Conservation (phyloP, 306 rosid species). For the Carpinus viminea region DNA sequence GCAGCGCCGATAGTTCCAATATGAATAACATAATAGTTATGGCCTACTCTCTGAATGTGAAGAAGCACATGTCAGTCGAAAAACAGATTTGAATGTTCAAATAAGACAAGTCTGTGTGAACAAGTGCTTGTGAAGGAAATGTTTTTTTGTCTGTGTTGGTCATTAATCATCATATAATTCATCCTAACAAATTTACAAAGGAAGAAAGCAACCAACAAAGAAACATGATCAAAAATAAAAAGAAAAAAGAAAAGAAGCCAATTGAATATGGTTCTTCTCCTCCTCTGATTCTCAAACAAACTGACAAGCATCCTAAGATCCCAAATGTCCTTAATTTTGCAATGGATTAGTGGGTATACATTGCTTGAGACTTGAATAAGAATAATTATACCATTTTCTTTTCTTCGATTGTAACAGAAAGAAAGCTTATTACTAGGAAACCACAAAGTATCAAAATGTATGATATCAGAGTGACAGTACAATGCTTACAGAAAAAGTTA, state of each 20-base stretch:
- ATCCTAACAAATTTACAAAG: slow-evolving; percentile 16
- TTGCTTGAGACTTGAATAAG: not conserved
- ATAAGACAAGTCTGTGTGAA: not conserved
- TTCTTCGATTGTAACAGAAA: not conserved
- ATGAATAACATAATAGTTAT: not conserved
- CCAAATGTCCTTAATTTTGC: not conserved
- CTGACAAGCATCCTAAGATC: slow-evolving; percentile 13
- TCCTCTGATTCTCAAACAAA: slow-evolving; percentile 7
- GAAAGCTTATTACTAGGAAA: slow-evolving; percentile 14
- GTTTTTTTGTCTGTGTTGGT: not conserved
- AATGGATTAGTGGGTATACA: not conserved
- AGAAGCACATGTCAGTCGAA: not conserved
- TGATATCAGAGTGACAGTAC: slow-evolving; percentile 25
- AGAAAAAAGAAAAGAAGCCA: slow-evolving; percentile 10
- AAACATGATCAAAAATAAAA: not conserved
- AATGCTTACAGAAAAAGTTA: slow-evolving; percentile 12
- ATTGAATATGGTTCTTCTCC: not conserved
- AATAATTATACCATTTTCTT: not conserved
- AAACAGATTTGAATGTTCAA: not conserved
- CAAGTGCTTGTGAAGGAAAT: not conserved
- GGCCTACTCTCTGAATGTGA: not conserved
- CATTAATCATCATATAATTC: slow-evolving; percentile 10
- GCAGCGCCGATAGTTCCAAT: not conserved
- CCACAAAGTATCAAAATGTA: slow-evolving; percentile 5
- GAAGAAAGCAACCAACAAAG: not conserved